Evolutionary conservation across 768 basidiomycete species (phyloP), one percentile per base, ranked within the genome.

Genomic region (Fomitopsis pulvina): DNA sequence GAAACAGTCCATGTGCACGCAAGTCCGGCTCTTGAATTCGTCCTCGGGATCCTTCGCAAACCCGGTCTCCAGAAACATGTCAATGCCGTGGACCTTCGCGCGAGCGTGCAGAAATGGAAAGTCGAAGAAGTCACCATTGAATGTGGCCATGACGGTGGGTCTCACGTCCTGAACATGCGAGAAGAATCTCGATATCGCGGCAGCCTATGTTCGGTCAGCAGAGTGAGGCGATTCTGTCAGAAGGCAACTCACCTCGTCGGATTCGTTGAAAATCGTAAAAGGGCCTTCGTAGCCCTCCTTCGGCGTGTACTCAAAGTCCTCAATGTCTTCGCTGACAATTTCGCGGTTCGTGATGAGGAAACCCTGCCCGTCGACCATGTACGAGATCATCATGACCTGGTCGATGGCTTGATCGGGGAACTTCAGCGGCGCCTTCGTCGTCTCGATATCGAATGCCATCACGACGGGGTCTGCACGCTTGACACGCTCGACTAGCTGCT

Each of bases 381-480:
- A 99, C 39, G 96, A 99, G 55, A 99, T 98, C 96, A 99, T 99
- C 95, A 99, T 99, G 60, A 99, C 92, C 64, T 97, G 94, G 71
- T 98, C 96, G 22, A 91, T 85, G 6, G 82, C 79, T 58, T 93
- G 87, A 70, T 98, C 96, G 1, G 96, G 95, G 63, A 98, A 98
- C 68, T 98, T 98, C 60, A 98, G 81, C n/a, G 96, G 95, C n/a
- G 91, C 87, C 70, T 99, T 99, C 1, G 94, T 95, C 16, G 92
- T 94, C 67, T 99, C 96, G 63, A 99, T 99, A 81, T 98, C 96
- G 66, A 76, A 99, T 0, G 96, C 96, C 91, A 99, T 87, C 46
- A 99, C 93, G 38, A 99, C 93, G 0, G 96, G 96, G 61, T 99
- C 96, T 20, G 96, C 93, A 79, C 96, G 93, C 64, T 96, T 95